phyloP scores from a whole-genome alignment of 805 yeast genomes.

The Metschnikowia rubicola region DNA sequence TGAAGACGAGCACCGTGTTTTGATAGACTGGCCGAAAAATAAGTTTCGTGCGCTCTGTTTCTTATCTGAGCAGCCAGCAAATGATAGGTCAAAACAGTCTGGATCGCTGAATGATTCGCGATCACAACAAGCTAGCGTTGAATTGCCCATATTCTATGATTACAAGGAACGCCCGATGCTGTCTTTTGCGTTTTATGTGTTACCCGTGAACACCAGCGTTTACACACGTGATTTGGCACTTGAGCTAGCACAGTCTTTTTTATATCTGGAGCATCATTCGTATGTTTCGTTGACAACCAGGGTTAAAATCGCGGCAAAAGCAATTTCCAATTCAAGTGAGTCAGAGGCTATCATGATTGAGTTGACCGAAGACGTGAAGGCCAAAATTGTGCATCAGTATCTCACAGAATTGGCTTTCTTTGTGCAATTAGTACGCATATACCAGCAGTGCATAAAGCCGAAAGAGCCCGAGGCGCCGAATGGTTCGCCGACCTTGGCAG shows the following conservation, averaged over 20 bases:
- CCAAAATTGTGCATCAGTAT: slow-evolving; percentile 45
- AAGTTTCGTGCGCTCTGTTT: slow-evolving; percentile 61
- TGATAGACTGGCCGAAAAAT: slow-evolving; percentile 65
- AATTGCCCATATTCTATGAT: slow-evolving; percentile 17
- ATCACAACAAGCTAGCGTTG: no score
- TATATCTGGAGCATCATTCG: slow-evolving; percentile 54
- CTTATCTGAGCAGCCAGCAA: slow-evolving; percentile 47
- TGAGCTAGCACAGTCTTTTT: slow-evolving; percentile 42
- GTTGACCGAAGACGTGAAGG: slow-evolving; percentile 32
- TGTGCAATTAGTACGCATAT: slow-evolving; percentile 65
- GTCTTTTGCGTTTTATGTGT: slow-evolving; percentile 20
- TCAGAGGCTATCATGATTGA: slow-evolving; percentile 1
- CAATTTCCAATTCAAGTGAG: slow-evolving; percentile 15
- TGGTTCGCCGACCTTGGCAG: slow-evolving; percentile 2
- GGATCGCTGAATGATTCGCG: slow-evolving; percentile 10
- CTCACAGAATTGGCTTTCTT: slow-evolving; percentile 52
- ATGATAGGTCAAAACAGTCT: slow-evolving; percentile 7
- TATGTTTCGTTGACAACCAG: slow-evolving; percentile 36
- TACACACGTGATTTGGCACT: slow-evolving; percentile 19
- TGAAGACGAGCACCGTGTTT: slow-evolving; percentile 61
- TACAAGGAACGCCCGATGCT: slow-evolving; percentile 21
- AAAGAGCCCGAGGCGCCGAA: slow-evolving; percentile 1
- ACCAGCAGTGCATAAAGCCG: slow-evolving; percentile 32
- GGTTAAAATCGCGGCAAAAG: slow-evolving; percentile 36
- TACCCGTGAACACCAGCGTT: slow-evolving; percentile 19